A percentile compares a stretch with the other conserved stretches of the same genome.
Conservation (phyloP, 2,329 filamentous ascomycete species). For the Plenodomus biglobosus region DNA sequence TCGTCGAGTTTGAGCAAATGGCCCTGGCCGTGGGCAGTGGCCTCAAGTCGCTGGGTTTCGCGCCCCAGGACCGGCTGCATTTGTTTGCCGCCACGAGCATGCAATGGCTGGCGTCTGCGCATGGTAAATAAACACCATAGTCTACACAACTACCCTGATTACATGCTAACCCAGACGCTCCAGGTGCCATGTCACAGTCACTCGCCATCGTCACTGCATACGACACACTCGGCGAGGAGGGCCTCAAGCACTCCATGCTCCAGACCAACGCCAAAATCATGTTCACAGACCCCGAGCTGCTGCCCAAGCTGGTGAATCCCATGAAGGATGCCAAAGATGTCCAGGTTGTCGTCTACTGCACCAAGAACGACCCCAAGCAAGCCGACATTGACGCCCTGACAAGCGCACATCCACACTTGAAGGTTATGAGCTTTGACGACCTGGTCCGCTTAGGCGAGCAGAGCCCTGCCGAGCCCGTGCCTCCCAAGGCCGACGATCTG, state of each 20-base stretch:
- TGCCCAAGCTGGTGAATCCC: constrained; percentile 56
- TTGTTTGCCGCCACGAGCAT: constrained; percentile 79
- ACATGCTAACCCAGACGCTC: constrained; percentile 10
- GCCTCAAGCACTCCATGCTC: constrained; percentile 80
- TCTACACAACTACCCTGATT: neutral
- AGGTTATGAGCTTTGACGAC: constrained; percentile 59
- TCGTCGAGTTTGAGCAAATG: constrained; percentile 74
- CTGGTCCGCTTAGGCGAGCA: constrained; percentile 60
- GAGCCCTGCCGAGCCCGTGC: constrained; percentile 69
- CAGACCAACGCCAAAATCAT: constrained; percentile 81
- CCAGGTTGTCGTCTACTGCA: constrained; percentile 61
- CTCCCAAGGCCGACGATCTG: constrained; percentile 72
- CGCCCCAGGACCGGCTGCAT: constrained; percentile 69
- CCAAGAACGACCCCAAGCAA: constrained; percentile 54
- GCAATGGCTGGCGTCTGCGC: constrained; percentile 82
- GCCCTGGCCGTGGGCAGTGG: constrained; percentile 71
- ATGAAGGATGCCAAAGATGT: constrained; percentile 59
- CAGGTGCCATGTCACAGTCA: constrained; percentile 74
- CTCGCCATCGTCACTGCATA: constrained; percentile 93
- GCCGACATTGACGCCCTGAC: constrained; percentile 58
- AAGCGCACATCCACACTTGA: constrained; percentile 55
- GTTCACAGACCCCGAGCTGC: constrained; percentile 80
- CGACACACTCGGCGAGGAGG: constrained; percentile 83
- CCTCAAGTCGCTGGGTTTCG: constrained; percentile 72
- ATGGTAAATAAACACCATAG: constrained; percentile 54